Evolutionary conservation across 345 rosid genomes (phyloP), one percentile per base, ranked within the genome.

Genomic region (Microthlaspi erraticum): DNA sequence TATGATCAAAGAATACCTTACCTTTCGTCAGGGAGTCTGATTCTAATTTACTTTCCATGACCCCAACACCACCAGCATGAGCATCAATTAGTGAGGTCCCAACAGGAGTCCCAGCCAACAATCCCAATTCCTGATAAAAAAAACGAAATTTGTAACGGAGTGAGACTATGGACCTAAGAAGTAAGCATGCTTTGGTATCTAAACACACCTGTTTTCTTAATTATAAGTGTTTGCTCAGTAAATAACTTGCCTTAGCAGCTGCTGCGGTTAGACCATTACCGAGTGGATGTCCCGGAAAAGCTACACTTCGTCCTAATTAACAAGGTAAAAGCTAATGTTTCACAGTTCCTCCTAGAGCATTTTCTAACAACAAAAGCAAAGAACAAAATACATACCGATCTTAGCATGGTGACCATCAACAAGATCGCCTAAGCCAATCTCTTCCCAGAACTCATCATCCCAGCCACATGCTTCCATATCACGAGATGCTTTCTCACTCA

Each of bases 361-460:
- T 42, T 42, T 57, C 26, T 42, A 16, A 45, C 60, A 75, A 23
- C 18, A 7, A 19, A 76, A 56, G 53, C 6, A 50, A 62, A 34
- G 7, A 59, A 16, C 33, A 13, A 49, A 8, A 71, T 58, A 68
- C 75, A 61, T 86, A 93, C 96, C 99, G 44, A 94, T 94, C 81
- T 94, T 94, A 56, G 99, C 83, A 79, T 94, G 99, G 80, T 94
- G 97, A 20, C 95, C 96, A 55, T 94, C 99, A 51, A 84, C 71
- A 45, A 94, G 88, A 84, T 94, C 97, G 38, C 85, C 93, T 56
- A 94, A 83, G 67, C 97, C 99, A 89, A 94, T 94, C 69, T 94
- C 97, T 87, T 94, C 99, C 99, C 90, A 94, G 70, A 94, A 91
- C 37, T 88, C 96, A 56, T 94, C 97, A 83, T 91, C 99, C 99